phyloP scores from a whole-genome alignment of 371 early-diverging fungal species.

The Mycotypha africana region DNA sequence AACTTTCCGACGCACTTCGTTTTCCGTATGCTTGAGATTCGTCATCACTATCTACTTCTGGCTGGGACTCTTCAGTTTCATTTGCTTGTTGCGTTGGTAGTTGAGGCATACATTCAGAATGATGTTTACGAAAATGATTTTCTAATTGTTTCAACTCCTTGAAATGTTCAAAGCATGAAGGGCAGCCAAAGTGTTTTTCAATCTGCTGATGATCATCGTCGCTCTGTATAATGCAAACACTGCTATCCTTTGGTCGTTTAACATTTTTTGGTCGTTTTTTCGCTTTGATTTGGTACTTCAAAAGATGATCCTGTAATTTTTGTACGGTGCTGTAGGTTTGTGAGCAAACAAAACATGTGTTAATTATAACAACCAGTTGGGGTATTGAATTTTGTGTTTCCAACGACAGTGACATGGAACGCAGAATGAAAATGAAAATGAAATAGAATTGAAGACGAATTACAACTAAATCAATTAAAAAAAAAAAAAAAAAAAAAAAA shows the following conservation, averaged over 20 bases:
- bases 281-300: slow-evolving; percentile 10
- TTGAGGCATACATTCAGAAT: too few species aligned
- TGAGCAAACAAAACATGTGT: too few species aligned
- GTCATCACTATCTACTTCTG: slow-evolving; percentile 8
- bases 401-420: too few species aligned
- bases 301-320: slow-evolving; percentile 10
- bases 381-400: slow-evolving; percentile 4
- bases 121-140: slow-evolving; percentile 6
- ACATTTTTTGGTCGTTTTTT: too few species aligned
- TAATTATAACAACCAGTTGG: slow-evolving; percentile 9
- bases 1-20: slow-evolving; percentile 6
- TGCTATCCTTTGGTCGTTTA: slow-evolving; percentile 9
- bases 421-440: too few species aligned
- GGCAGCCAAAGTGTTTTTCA: slow-evolving; percentile 13
- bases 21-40: slow-evolving; percentile 8
- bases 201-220: slow-evolving; percentile 12
- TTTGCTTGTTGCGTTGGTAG: slow-evolving; percentile 4
- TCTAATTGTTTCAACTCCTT: slow-evolving; percentile 7
- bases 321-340: slow-evolving; percentile 6
- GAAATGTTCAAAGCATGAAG: slow-evolving; percentile 11
- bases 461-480: too few species aligned
- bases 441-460: too few species aligned
- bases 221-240: slow-evolving; percentile 10
- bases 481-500: too few species aligned
- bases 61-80: slow-evolving; percentile 5